Conservation (phyloP, 2,329 filamentous ascomycete species). For the Didymella keratinophila region DNA sequence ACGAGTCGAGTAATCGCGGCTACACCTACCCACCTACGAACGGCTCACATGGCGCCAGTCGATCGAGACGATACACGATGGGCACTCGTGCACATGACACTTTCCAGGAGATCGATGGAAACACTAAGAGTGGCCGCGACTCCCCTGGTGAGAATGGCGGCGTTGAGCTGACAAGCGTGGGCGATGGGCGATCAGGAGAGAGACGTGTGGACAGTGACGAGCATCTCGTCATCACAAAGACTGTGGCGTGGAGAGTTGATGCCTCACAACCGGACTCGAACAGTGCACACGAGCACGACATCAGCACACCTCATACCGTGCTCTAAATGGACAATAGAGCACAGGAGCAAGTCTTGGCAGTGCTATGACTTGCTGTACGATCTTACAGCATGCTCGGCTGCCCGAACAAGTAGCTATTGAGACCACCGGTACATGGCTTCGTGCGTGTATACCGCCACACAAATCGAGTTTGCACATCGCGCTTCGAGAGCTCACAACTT, state of each 20-base stretch:
- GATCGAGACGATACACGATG: slow-evolving; percentile 8
- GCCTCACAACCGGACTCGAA: slow-evolving; percentile 11
- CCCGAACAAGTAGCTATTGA: neutral
- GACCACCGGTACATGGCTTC: neutral
- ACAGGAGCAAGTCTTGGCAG: neutral
- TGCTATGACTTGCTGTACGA: neutral
- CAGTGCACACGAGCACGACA: slow-evolving; percentile 5
- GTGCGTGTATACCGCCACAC: neutral
- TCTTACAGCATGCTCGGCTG: too few relatives aligned
- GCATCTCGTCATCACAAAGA: slow-evolving; percentile 17
- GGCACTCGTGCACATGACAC: slow-evolving; percentile 1
- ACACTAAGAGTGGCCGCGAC: too few relatives aligned
- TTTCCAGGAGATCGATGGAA: neutral
- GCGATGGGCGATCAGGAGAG: neutral
- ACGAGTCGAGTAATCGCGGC: slow-evolving; percentile 11
- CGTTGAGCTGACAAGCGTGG: slow-evolving; percentile 2
- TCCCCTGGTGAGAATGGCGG: neutral
- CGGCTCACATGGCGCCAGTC: slow-evolving; percentile 4
- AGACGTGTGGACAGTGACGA: neutral
- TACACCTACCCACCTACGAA: slow-evolving; percentile 12
- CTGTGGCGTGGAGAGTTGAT: slow-evolving; percentile 15
- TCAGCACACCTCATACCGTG: slow-evolving; percentile 7
- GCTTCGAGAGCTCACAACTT: slow-evolving; percentile 37
- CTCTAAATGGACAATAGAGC: neutral
- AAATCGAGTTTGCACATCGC: neutral